Evolutionary conservation across 2,329 filamentous ascomycete genomes (phyloP), one percentile per base, ranked within the genome.

Genomic region (Akanthomyces lecanii): DNA sequence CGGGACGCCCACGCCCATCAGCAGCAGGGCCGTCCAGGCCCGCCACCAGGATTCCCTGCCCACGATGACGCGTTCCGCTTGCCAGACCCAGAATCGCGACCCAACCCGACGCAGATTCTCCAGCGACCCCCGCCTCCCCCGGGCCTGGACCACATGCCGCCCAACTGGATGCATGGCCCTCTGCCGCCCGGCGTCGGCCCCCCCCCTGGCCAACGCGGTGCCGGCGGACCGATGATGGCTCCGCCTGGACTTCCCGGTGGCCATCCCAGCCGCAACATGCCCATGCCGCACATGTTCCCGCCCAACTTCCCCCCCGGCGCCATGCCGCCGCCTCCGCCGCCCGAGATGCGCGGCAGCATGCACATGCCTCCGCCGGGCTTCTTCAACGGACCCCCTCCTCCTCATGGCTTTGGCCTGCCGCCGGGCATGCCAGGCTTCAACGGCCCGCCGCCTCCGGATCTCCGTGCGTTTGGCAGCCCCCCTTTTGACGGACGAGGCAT

Each of bases 51-150:
- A 40, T 83, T 85, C 66, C 69, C 73, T 21, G 45, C 40, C 54
- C 80, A 83, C 67, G 81, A 86, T 18, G 83, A 85, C 18, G 73
- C 78, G 28, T 83, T 82, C 69, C 81, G 81, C 61, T 60, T 50
- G 25, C 36, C 56, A 14, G 79, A 77, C 56, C 72, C 16, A 81
- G 82, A 85, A 48, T 67, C 72, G 63, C 78, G 78, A 44, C 77
- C 77, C 30, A 80, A 79, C 63, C 85, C 84, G 5, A 87, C 85
- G 4, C 85, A 88, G 70, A 88, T 89, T 60, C 73, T 89, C 25
- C 85, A 88, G 72, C 83, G 85, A n/a, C 59, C 50, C 6, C 84
- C 82, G 5, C 82, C 80, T 1, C 82, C 82, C 21, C 84, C 84
- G 2, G 85, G 86, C 8, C 74, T 89, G 47, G 85, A 87, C 52